Evolutionary conservation across 164 flowering plant genomes (phyloP), one percentile per base, ranked within the genome.

Genomic region (Echeveria elegans): DNA sequence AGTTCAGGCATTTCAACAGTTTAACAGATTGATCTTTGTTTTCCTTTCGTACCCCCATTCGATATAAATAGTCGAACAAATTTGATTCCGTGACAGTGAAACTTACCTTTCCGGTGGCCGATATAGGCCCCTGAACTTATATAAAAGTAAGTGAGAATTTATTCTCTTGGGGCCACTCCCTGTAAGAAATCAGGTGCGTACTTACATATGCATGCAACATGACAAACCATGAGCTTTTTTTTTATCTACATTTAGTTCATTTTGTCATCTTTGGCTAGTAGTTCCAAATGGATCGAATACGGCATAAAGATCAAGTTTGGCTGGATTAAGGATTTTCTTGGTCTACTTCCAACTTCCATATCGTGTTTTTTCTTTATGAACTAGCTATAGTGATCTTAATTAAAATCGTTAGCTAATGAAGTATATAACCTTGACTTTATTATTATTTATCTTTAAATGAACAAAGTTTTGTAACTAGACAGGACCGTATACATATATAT

Each of bases 101-200:
- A 16, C 14, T 28, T 56, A 56, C 31, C 61, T 56, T 56, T 28
- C 23, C 32, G 14, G 30, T 28, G 61, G 61, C 32, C 61, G 32
- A 29, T 56, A 56, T n/a, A 21, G 19, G 19, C 61, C 61, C 18
- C 61, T 26, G 32, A 56, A 56, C 32, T 56, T n/a, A 56, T 28
- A 32, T 26, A 2, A 26, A 56, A 26, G 30, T 24, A 15, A 28
- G 31, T 19, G 31, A 52, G 61, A 26, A 56, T 28, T 56, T 56
- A 29, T 56, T 56, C 61, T 56, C 28, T 15, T 56, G 32, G 31
- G 61, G 61, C 61, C 61, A 56, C 32, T 26, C 18, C 61, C 26
- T 56, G 61, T 28, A 28, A 56, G 61, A 56, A 56, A 56, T 28
- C 32, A 28, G 61, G 61, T 56, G 61, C 19, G 28, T 15, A 56